Evolutionary conservation across 2,329 filamentous ascomycete genomes (phyloP), one percentile per base, ranked within the genome.

Genomic region (Graphiopsis chlorocephala): DNA sequence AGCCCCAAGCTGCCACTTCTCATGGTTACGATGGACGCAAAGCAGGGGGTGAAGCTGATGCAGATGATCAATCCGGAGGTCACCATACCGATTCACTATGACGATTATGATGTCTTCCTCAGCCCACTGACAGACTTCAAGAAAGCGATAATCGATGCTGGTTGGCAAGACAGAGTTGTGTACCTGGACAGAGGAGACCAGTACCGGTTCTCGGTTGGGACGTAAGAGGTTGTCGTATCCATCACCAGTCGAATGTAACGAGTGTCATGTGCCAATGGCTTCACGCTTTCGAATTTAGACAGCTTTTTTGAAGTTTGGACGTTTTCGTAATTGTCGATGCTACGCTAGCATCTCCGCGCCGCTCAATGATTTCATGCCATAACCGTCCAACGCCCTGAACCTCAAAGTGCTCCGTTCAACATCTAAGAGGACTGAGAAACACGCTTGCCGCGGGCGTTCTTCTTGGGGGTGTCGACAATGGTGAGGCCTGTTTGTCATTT

Each of bases 11-110:
- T 86, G 73, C 85, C 86, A 52, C 74, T 89, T 66, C 65, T 89
- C 26, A 89, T 89, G 87, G 85, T 89, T 2, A 90, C 87, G 0
- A 90, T 90, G 87, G 87, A 90, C 73, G 87, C 83, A 25, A 79
- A 82, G 71, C 85, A 89, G 73, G 87, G 87, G 0, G 68, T 90
- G 29, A 76, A 87, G 75, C 72, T 90, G 67, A 83, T 90, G 73
- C 77, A 80, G 68, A 68, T 89, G 64, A 82, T 90, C 33, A 77
- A 85, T 31, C 85, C 87, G 20, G 84, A 88, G 26, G 64, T 89
- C 58, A 88, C 85, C 6, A 85, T 90, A 52, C 86, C 87, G 3
- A 83, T 89, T 42, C 86, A 89, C 72, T 88, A 82, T 70, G 86
- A 89, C 72, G 86, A 88, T 69, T 90, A 90, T 68, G 82, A 85